These are phyloP conservation scores for Trichoderma koningii DNA, from an alignment of 2,329 filamentous ascomycete species.

Conservation along the genomic window DNA sequence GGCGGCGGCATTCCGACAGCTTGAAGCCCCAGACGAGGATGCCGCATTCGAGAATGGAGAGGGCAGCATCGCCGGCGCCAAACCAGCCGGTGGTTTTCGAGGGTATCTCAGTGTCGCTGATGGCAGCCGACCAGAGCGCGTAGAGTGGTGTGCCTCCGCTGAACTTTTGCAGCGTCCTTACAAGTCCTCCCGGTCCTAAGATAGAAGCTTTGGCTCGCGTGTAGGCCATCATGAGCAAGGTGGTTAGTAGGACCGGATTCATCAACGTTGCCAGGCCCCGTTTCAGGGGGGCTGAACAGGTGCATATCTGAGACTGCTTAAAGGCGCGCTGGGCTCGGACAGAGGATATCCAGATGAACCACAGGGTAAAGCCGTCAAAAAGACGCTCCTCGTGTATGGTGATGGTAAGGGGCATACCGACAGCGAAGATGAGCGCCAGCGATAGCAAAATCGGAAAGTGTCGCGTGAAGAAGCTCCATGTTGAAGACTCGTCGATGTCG, in stretches of 20 bases:
- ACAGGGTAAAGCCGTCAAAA: slow-evolving; percentile 51
- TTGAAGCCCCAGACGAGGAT: slow-evolving; percentile 58
- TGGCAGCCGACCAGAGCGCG: slow-evolving; percentile 39
- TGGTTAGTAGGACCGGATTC: slow-evolving; percentile 53
- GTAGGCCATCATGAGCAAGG: slow-evolving; percentile 49
- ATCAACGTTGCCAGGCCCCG: slow-evolving; percentile 44
- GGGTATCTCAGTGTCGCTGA: slow-evolving; percentile 24
- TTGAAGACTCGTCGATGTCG: not conserved
- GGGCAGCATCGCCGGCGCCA: slow-evolving; percentile 52
- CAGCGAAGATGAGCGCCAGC: slow-evolving; percentile 38
- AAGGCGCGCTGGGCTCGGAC: slow-evolving; percentile 44
- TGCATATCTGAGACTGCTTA: slow-evolving; percentile 32
- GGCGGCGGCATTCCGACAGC: slow-evolving; percentile 52
- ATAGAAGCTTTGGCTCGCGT: slow-evolving; percentile 43
- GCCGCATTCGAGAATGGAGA: slow-evolving; percentile 53
- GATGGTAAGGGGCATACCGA: slow-evolving; percentile 48
- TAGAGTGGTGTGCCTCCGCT: slow-evolving; percentile 42
- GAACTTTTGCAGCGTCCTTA: slow-evolving; percentile 36
- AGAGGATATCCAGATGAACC: slow-evolving; percentile 52
- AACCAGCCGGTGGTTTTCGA: slow-evolving; percentile 38
- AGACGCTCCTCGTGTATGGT: slow-evolving; percentile 40
- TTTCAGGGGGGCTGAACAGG: slow-evolving; percentile 31
- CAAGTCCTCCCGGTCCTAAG: slow-evolving; percentile 37
- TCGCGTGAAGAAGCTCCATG: slow-evolving; percentile 25
- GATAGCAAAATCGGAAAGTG: slow-evolving; percentile 37